Conservation (phyloP, 148 eudicot genomes). For the Cornus florida region DNA sequence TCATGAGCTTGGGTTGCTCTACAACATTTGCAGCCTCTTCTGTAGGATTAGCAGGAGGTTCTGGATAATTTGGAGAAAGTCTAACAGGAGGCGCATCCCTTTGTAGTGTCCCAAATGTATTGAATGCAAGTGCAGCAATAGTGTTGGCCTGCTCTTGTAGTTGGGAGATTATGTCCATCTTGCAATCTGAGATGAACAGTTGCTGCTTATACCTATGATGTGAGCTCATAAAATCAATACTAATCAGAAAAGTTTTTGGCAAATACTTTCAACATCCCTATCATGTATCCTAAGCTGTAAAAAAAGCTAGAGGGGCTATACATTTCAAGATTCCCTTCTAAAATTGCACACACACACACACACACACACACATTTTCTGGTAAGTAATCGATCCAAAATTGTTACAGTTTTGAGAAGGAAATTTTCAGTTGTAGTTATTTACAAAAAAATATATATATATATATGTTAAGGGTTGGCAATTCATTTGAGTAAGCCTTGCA, state of each 20-base stretch:
- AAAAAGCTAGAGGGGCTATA: neutral
- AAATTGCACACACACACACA: neutral
- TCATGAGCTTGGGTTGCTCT: slow-evolving; percentile 70
- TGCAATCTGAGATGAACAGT: neutral
- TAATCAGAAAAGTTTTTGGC: neutral
- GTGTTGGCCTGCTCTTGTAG: slow-evolving; percentile 84
- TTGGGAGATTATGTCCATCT: slow-evolving; percentile 91
- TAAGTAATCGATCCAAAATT: too few relatives aligned
- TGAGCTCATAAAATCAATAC: too few relatives aligned
- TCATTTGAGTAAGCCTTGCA: too few relatives aligned
- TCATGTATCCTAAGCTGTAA: neutral
- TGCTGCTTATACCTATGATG: too few relatives aligned
- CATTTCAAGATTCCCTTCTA: neutral
- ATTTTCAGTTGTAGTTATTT: too few relatives aligned
- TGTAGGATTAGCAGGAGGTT: slow-evolving; percentile 55
- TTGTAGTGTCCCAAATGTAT: slow-evolving; percentile 86
- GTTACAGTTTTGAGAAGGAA: too few relatives aligned
- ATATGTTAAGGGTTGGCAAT: too few relatives aligned
- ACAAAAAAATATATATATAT: too few relatives aligned
- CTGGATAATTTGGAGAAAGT: slow-evolving; percentile 88
- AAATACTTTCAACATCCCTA: neutral
- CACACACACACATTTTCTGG: too few relatives aligned
- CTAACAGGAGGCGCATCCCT: slow-evolving; percentile 91
- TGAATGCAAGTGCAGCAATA: slow-evolving; percentile 73
- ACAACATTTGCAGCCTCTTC: slow-evolving; percentile 52